Evolutionary conservation across 768 basidiomycete species (phyloP), one percentile per base, ranked within the genome.

Genomic region (Udeniomyces megalosporus): DNA sequence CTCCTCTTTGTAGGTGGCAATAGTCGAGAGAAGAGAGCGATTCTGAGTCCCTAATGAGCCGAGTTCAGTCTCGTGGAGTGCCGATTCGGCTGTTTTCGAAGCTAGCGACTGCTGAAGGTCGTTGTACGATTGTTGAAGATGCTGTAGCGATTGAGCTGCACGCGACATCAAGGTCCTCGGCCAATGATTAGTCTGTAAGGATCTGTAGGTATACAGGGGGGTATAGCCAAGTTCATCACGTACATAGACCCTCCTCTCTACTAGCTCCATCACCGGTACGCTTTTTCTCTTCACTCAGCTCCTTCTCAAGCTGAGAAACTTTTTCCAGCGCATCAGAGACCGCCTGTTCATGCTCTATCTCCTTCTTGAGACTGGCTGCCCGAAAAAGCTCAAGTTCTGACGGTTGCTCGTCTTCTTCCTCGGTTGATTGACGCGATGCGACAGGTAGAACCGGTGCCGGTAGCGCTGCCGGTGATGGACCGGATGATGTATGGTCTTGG

Each of bases 311-410:
- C 34, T 85, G 82, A 55, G 78, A 79, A 1, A 80, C 73, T 52
- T 78, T 73, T 1, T 76, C 80, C 70, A 90, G 86, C 57, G 79
- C 80, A 71, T 90, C 87, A 68, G 88, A 84, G 38, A 88, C 71
- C 6, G 85, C 82, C 73, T 89, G 87, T 71, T 90, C 88, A 38
- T 89, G 76, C 71, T 91, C 88, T 2, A 90, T 76, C 59, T 88
- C 86, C 71, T 84, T 84, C 72, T 79, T 80, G 68, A 85, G 80
- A 11, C 77, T 70, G 51, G 82, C 81, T 2, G 86, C 86, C 47
- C 78, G 81, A 62, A 79, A 74, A 65, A 84, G 84, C 71, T 90
- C 88, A 35, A 85, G 73, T 64, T 86, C 83, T 3, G 38, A 44
- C 1, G 55, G 55, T 17, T 45, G 22, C 4, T 57, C 22, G 4